These are phyloP conservation scores for Kwoniella pini DNA, from an alignment of 768 basidiomycete species.

Conservation along the genomic window DNA sequence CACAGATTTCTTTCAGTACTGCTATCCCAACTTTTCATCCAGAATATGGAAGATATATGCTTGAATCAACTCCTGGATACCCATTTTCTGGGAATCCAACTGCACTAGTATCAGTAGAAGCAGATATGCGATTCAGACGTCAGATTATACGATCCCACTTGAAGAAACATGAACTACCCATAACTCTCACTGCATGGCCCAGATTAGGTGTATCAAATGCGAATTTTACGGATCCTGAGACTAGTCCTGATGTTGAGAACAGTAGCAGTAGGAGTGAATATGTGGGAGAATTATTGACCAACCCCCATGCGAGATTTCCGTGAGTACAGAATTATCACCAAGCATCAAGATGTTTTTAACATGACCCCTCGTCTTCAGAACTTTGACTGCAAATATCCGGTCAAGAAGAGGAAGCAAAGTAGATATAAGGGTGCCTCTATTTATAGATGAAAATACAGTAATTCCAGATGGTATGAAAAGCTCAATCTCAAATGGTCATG, in stretches of 20 bases:
- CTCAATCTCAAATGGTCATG: slow-evolving; percentile 69
- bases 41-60: slow-evolving; percentile 98
- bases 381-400: slow-evolving; percentile 95
- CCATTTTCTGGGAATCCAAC: slow-evolving; percentile 87
- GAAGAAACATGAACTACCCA: slow-evolving; percentile 78
- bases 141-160: slow-evolving; percentile 79
- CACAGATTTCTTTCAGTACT: slow-evolving; percentile 57
- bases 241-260: slow-evolving; percentile 67
- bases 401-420: slow-evolving; percentile 88
- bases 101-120: slow-evolving; percentile 85
- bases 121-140: slow-evolving; percentile 92
- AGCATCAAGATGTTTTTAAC: too few species aligned
- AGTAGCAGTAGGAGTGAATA: slow-evolving; percentile 87
- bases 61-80: slow-evolving; percentile 93
- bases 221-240: slow-evolving; percentile 84
- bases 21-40: slow-evolving; percentile 91
- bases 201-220: slow-evolving; percentile 79
- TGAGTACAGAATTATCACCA: slow-evolving; percentile 59
- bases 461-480: slow-evolving; percentile 27
- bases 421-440: slow-evolving; percentile 90
- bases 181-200: slow-evolving; percentile 95
- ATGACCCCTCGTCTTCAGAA: slow-evolving; percentile 59
- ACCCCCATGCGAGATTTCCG: slow-evolving; percentile 98
- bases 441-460: slow-evolving; percentile 74
- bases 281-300: slow-evolving; percentile 91